phyloP scores from a whole-genome alignment of 1,139 yeast genomes.

The Protomyces pachydermus region DNA sequence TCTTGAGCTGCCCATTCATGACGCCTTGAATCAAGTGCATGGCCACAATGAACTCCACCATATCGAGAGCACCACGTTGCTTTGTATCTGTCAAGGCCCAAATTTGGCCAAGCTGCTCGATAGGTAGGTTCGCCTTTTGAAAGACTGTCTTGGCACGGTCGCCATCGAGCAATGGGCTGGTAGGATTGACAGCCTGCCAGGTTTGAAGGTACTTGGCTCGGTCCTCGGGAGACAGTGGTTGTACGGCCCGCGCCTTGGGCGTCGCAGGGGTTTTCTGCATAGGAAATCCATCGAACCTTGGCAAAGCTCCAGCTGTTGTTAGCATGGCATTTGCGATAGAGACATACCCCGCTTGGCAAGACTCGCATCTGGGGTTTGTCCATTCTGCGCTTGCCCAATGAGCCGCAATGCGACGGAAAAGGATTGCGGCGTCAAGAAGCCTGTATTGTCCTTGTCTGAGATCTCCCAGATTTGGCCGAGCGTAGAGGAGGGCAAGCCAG shows the following conservation, averaged over 20 bases:
- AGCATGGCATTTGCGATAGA: slow-evolving; percentile 35
- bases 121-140: slow-evolving; percentile 78
- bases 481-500: slow-evolving; percentile 71
- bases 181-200: slow-evolving; percentile 37
- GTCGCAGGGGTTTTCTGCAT: slow-evolving; percentile 33
- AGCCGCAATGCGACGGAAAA: slow-evolving; percentile 83
- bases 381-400: slow-evolving; percentile 82
- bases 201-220: slow-evolving; percentile 26
- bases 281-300: slow-evolving; percentile 40
- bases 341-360: slow-evolving; percentile 25
- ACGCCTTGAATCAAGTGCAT: slow-evolving; percentile 90
- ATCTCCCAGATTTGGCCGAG: slow-evolving; percentile 92
- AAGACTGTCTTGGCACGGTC: slow-evolving; percentile 45
- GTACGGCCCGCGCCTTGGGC: slow-evolving; percentile 30
- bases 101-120: slow-evolving; percentile 75
- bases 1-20: slow-evolving; percentile 59
- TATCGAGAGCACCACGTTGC: slow-evolving; percentile 64
- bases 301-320: slow-evolving; percentile 48
- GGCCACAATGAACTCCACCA: slow-evolving; percentile 78
- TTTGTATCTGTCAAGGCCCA: slow-evolving; percentile 71
- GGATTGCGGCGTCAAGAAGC: slow-evolving; percentile 74
- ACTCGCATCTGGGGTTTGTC: slow-evolving; percentile 39
- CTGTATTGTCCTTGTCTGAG: slow-evolving; percentile 79
- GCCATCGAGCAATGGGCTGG: slow-evolving; percentile 58
- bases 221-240: slow-evolving; percentile 29